phyloP scores from a whole-genome alignment of 1,284 basidiomycete genomes.

The Xerocomus cyaneibrunnescens region DNA sequence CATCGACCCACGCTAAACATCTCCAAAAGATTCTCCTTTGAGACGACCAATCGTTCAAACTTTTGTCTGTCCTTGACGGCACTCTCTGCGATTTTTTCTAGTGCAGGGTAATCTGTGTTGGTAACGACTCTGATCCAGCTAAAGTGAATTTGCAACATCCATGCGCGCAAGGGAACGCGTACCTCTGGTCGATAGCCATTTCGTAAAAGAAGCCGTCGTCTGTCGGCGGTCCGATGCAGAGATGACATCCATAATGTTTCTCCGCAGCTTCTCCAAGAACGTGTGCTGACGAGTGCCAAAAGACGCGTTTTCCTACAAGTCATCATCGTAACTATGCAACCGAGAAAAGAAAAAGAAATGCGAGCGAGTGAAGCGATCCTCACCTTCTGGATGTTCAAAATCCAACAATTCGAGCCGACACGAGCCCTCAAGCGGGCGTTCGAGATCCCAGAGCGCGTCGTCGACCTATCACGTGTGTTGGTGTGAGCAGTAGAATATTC shows the following conservation, averaged over 20 bases:
- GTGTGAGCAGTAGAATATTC: neutral
- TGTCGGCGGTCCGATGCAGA: slow-evolving; percentile 96
- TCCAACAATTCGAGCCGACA: slow-evolving; percentile 87
- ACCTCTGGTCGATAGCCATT: slow-evolving; percentile 83
- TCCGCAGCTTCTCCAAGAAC: slow-evolving; percentile 98
- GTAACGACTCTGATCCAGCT: slow-evolving; percentile 59
- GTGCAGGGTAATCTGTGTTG: slow-evolving; percentile 80
- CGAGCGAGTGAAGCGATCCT: neutral
- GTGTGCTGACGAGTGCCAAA: slow-evolving; percentile 99
- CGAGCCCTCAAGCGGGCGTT: slow-evolving; percentile 86
- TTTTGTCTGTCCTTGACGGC: slow-evolving; percentile 97
- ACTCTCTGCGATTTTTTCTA: slow-evolving; percentile 87
- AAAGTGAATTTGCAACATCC: neutral
- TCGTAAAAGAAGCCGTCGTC: slow-evolving; percentile 99
- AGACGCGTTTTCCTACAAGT: slow-evolving; percentile 81
- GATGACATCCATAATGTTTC: slow-evolving; percentile 95
- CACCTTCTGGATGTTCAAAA: slow-evolving; percentile 94
- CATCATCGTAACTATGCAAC: neutral
- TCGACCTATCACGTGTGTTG: slow-evolving; percentile 56
- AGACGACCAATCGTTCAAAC: slow-evolving; percentile 92
- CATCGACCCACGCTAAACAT: slow-evolving; percentile 87
- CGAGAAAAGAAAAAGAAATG: neutral
- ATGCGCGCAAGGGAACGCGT: slow-evolving; percentile 12
- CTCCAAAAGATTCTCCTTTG: slow-evolving; percentile 92
- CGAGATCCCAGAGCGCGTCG: slow-evolving; percentile 91